Percentiles rank a stretch among this genome's conserved stretches.
These are phyloP conservation scores for Myxozyma sirexii DNA, from an alignment of 805 yeast genomes.

Conservation along the genomic window DNA sequence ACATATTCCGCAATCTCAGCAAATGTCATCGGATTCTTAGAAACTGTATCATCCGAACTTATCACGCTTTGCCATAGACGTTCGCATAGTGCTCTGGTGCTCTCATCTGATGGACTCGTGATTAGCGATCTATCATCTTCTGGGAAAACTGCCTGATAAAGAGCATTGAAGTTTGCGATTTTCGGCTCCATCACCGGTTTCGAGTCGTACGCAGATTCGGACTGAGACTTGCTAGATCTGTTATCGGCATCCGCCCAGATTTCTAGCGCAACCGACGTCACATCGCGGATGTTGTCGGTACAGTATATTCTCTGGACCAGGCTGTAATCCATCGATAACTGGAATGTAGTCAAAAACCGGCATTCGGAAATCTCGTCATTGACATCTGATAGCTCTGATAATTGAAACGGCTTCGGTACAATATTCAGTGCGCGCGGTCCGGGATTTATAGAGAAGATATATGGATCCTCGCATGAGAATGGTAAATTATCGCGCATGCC, in stretches of 20 bases:
- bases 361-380: neutral
- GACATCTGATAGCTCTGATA: neutral
- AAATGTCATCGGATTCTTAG: neutral
- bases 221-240: neutral
- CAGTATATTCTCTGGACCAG: slow-evolving; percentile 12
- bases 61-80: neutral
- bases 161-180: slow-evolving; percentile 16
- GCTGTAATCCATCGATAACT: slow-evolving; percentile 11
- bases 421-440: slow-evolving; percentile 13
- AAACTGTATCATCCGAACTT: too few relatives aligned
- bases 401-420: neutral
- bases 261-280: slow-evolving; percentile 10
- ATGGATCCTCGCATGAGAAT: slow-evolving; percentile 47
- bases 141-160: slow-evolving; percentile 17
- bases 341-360: slow-evolving; percentile 24
- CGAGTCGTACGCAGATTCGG: neutral
- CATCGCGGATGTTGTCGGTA: neutral
- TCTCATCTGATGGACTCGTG: slow-evolving; percentile 2
- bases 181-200: slow-evolving; percentile 20
- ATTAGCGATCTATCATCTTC: slow-evolving; percentile 16
- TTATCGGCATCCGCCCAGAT: neutral
- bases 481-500: slow-evolving; percentile 45
- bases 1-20: neutral
- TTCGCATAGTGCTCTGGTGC: neutral
- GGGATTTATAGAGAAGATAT: slow-evolving; percentile 9